Evolutionary conservation across 208 protist species (phyloP).

Genomic region (Acanthamoeba triangularis): DNA sequence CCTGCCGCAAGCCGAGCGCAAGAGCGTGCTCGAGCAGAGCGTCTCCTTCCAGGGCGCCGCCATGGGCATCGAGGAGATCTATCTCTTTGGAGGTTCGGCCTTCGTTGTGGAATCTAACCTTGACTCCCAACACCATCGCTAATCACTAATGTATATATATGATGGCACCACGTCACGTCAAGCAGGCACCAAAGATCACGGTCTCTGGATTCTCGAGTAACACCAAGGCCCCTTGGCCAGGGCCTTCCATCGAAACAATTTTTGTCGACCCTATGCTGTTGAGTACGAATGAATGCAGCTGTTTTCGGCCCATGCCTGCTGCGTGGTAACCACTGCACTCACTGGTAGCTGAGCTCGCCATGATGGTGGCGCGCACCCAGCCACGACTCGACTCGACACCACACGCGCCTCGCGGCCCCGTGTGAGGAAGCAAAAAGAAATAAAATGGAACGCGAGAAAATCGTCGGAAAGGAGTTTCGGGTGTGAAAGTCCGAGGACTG

Average conservation of each 20-base stretch:
- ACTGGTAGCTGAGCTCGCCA: too few species aligned
- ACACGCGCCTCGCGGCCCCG: too few species aligned
- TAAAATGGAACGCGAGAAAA: background rate
- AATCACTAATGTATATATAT: too few species aligned
- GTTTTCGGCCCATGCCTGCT: too few species aligned
- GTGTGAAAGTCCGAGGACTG: background rate
- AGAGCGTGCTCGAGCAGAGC: background rate
- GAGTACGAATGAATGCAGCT: too few species aligned
- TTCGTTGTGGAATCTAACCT: too few species aligned
- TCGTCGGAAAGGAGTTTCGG: background rate
- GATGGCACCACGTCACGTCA: background rate
- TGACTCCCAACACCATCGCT: background rate
- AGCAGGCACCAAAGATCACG: background rate
- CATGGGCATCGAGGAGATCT: slow-evolving; percentile 31
- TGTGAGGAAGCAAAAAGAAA: background rate
- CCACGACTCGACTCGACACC: too few species aligned
- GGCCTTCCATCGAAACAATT: too few species aligned
- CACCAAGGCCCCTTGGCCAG: background rate
- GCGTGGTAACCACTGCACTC: too few species aligned
- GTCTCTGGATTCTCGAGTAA: background rate
- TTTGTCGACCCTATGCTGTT: too few species aligned
- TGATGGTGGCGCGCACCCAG: too few species aligned
- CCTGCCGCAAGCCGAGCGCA: background rate
- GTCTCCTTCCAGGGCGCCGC: background rate
- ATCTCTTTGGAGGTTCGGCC: background rate